Conservation (phyloP, 441 rosid genomes). For the Arabidopsis hybrid region DNA sequence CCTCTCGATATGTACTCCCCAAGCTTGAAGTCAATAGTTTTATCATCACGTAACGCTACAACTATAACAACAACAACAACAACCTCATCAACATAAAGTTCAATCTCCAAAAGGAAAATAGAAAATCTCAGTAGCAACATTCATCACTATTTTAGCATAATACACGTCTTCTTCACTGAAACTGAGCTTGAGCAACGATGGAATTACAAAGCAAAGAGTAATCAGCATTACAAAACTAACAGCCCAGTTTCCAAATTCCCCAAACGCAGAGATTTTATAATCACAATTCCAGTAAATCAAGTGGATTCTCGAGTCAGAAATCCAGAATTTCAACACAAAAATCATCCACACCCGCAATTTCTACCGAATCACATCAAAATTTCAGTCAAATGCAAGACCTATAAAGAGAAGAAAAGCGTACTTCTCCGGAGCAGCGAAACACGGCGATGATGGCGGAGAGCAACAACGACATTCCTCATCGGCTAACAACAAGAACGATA, state of each 20-base stretch:
- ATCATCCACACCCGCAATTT: background rate
- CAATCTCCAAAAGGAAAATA: background rate
- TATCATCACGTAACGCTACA: constrained; percentile 52
- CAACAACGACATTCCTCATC: constrained; percentile 71
- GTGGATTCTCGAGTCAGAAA: constrained; percentile 19
- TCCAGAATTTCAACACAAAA: constrained; percentile 15
- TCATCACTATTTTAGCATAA: constrained; percentile 9
- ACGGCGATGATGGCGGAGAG: constrained; percentile 66
- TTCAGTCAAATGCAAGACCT: background rate
- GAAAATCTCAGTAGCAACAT: background rate
- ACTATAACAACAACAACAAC: constrained; percentile 37
- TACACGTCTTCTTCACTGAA: constrained; percentile 11
- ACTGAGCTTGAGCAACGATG: constrained; percentile 16
- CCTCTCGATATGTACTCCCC: constrained; percentile 36
- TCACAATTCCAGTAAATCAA: constrained; percentile 9
- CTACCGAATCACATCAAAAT: constrained; percentile 2
- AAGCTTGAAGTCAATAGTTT: constrained; percentile 27
- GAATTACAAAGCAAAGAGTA: constrained; percentile 6
- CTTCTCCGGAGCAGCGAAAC: constrained; percentile 49
- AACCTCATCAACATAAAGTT: constrained; percentile 19
- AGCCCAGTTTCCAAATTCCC: background rate
- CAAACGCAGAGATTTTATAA: background rate
- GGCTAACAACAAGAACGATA: constrained; percentile 40
- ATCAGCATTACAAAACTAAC: constrained; percentile 19
- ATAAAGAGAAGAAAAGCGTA: constrained; percentile 24